phyloP scores from a whole-genome alignment of 2,329 filamentous ascomycete species.

The Epichloe elymi region DNA sequence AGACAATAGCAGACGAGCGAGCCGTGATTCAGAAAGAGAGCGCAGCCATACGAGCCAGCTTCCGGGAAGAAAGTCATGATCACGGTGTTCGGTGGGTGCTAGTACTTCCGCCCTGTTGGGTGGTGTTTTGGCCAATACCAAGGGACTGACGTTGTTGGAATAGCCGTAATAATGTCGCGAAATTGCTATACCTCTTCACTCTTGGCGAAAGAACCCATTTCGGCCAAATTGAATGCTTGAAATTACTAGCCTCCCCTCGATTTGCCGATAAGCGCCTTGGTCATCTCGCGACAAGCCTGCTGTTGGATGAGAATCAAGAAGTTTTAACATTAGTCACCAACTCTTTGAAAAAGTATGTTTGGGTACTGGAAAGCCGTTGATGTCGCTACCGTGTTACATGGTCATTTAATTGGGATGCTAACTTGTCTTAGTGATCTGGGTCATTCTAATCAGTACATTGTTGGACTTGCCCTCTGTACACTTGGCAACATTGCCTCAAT shows the following conservation, averaged over 20 bases:
- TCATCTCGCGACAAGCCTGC: constrained; percentile 87
- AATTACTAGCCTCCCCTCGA: constrained; percentile 87
- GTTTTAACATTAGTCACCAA: constrained; percentile 95
- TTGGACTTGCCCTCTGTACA: constrained; percentile 89
- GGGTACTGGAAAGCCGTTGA: not conserved
- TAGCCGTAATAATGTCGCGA: constrained; percentile 97
- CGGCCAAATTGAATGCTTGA: constrained; percentile 97
- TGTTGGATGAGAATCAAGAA: constrained; percentile 97
- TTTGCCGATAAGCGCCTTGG: constrained; percentile 96
- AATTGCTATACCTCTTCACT: constrained; percentile 95
- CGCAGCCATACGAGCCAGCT: constrained; percentile 91
- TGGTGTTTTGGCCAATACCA: not conserved
- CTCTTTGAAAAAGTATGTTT: constrained; percentile 79
- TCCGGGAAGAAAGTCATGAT: constrained; percentile 91
- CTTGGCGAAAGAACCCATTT: constrained; percentile 96
- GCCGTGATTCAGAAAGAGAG: constrained; percentile 99
- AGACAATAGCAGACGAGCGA: constrained; percentile 97
- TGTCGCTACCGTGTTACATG: not conserved
- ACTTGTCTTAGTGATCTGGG: constrained; percentile 61
- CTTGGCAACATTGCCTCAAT: constrained; percentile 95
- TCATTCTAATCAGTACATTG: constrained; percentile 96
- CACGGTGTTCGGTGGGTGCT: constrained; percentile 71
- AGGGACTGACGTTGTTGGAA: not conserved
- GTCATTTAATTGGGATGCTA: constrained; percentile 6
- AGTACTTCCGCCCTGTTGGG: not conserved